Evolutionary conservation across 768 basidiomycete genomes (phyloP), one percentile per base, ranked within the genome.

Genomic region (Macrolepiota fuliginosa): DNA sequence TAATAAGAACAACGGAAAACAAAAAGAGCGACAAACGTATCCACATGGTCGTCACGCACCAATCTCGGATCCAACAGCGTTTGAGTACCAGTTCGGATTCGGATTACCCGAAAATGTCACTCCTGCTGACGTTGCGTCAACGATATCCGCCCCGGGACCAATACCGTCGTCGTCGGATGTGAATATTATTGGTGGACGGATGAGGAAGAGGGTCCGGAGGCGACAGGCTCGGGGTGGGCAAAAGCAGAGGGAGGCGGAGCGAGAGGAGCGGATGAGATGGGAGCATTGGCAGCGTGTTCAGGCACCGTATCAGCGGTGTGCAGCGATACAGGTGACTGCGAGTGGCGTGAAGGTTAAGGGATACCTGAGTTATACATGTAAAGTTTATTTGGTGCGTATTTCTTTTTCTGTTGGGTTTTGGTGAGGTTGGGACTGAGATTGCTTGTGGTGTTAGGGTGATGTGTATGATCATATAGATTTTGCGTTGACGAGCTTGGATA

Each of bases 391-490:
- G 59, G 87, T 88, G 58, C 45, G 81, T 76, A 6, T 52, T 37
- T 50, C 51, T 29, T 22, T 27, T 37, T 7, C 22, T 11, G 32
- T 11, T 9, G n/a, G 45, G 57, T 63, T n/a, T 17, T 49, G 13
- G 22, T 58, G 19, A 22, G 22, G 25, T 36, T 45, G n/a, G 57
- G 42, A 59, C 50, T 62, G 37, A 39, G 49, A 10, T n/a, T n/a
- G 19, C 17, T 22, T 19, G 7, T 45, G 35, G 6, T 19, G 56
- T n/a, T 53, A 88, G 86, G 84, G 87, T 27, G 89, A 91, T 68
- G 87, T 91, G 4, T 77, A 79, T 59, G 89, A 91, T 67, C 88
- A 90, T 69, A 84, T 89, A 73, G 88, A 90, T 61, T 87, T 85
- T 66, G 83, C 85, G 12, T 71, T 91, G 52, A 75, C 79, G 7